Percentiles rank a stretch among this genome's conserved stretches.
Evolutionary conservation across 768 basidiomycete species (phyloP).

Genomic region (Phylloporus sp.): DNA sequence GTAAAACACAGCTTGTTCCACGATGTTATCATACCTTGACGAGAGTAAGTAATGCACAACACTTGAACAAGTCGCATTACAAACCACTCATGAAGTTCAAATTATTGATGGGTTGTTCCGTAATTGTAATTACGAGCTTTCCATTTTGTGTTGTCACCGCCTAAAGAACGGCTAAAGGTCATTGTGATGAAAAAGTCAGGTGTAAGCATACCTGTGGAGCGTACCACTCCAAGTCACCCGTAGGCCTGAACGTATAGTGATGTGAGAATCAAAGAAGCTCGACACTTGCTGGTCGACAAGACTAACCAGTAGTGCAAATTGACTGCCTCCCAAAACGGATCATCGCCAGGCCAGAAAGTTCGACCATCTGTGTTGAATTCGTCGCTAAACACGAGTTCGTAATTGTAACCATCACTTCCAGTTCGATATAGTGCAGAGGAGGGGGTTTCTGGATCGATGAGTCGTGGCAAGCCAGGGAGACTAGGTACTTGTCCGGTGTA

Average conservation of each 20-base stretch:
- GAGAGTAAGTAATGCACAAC: slow-evolving; percentile 6
- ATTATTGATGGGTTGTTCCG: slow-evolving; percentile 64
- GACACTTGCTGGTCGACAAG: background rate
- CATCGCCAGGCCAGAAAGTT: slow-evolving; percentile 80
- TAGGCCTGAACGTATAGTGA: slow-evolving; percentile 38
- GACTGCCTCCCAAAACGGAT: slow-evolving; percentile 81
- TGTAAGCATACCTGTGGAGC: slow-evolving; percentile 52
- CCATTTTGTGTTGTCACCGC: slow-evolving; percentile 74
- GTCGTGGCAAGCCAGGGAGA: slow-evolving; percentile 57
- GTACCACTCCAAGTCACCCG: slow-evolving; percentile 84
- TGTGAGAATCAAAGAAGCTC: slow-evolving; percentile 5
- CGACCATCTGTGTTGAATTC: slow-evolving; percentile 74
- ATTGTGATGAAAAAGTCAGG: background rate
- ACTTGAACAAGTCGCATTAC: slow-evolving; percentile 19
- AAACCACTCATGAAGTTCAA: slow-evolving; percentile 80
- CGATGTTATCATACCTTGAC: slow-evolving; percentile 63
- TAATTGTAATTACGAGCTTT: slow-evolving; percentile 76
- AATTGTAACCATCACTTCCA: slow-evolving; percentile 73
- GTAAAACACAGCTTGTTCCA: slow-evolving; percentile 98
- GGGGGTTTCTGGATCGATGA: slow-evolving; percentile 82
- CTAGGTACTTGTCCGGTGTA: slow-evolving; percentile 81
- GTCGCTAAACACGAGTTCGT: slow-evolving; percentile 85
- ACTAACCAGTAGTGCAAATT: slow-evolving; percentile 79
- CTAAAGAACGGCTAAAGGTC: slow-evolving; percentile 24
- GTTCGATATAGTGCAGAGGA: slow-evolving; percentile 47